Percentiles rank a stretch among this genome's conserved stretches.
These are phyloP conservation scores for Filobasidium floriforme DNA, from an alignment of 768 basidiomycete species.

Conservation along the genomic window DNA sequence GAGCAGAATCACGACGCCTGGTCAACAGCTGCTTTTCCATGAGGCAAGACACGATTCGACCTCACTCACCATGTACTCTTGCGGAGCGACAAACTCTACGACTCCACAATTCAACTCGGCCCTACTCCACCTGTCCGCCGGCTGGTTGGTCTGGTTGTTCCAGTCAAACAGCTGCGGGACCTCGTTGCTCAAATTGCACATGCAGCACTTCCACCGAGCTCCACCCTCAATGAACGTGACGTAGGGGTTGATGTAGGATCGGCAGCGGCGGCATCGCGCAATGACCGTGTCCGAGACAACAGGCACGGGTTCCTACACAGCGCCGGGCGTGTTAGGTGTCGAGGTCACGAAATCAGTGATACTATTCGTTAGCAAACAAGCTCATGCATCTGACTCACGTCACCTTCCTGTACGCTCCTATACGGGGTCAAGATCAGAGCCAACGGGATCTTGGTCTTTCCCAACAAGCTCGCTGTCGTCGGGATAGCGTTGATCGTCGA, in stretches of 20 bases:
- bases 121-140: constrained; percentile 88
- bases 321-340: not conserved
- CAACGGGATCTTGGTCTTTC: constrained; percentile 83
- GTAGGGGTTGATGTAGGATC: constrained; percentile 95
- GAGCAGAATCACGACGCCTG: not conserved
- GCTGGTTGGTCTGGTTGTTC: constrained; percentile 87
- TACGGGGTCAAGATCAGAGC: constrained; percentile 85
- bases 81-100: constrained; percentile 96
- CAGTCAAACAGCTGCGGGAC: constrained; percentile 98
- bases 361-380: not conserved
- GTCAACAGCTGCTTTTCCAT: not conserved
- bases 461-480: constrained; percentile 74
- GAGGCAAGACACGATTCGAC: not conserved
- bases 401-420: constrained; percentile 63
- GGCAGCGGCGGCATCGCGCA: constrained; percentile 88
- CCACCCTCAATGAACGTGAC: constrained; percentile 98
- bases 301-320: constrained; percentile 65
- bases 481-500: constrained; percentile 87
- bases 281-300: constrained; percentile 88
- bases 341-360: not conserved
- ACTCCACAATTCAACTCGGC: constrained; percentile 86
- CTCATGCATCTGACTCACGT: constrained; percentile 46
- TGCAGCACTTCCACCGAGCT: constrained; percentile 97
- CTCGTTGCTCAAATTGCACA: constrained; percentile 97
- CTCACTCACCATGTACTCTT: constrained; percentile 83